A percentile compares a stretch with the other conserved stretches of the same genome.
Conservation (phyloP, 305 asterid genomes). For the Lippia alba region DNA sequence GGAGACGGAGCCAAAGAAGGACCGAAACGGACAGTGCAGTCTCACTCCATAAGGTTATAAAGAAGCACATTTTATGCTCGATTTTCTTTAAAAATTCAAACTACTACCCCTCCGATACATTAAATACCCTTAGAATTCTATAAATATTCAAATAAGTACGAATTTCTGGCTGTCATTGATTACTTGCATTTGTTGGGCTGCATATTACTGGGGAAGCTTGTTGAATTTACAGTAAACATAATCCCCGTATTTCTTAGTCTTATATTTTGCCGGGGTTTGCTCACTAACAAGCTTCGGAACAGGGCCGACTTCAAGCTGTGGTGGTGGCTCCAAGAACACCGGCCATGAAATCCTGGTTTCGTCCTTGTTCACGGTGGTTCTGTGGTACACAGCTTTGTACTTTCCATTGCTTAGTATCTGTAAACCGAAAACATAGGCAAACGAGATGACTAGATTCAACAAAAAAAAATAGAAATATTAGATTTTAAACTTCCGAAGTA, state of each 20-base stretch:
- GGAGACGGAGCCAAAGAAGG: too few relatives aligned
- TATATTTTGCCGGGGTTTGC: constrained; percentile 46
- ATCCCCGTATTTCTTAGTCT: constrained; percentile 57
- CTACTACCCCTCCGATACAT: too few relatives aligned
- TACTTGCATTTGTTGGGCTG: background rate
- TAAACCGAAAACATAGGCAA: background rate
- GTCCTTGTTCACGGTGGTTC: constrained; percentile 59
- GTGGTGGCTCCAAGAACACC: constrained; percentile 64
- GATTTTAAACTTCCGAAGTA: constrained; percentile 9
- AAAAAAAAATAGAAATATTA: background rate
- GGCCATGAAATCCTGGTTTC: constrained; percentile 73
- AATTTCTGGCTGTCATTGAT: too few relatives aligned
- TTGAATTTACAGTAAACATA: constrained; percentile 63
- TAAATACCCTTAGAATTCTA: too few relatives aligned
- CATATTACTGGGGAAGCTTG: constrained; percentile 57
- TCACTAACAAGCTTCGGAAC: constrained; percentile 45
- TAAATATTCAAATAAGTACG: too few relatives aligned
- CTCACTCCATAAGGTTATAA: too few relatives aligned
- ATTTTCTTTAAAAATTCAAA: too few relatives aligned
- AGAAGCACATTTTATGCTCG: too few relatives aligned
- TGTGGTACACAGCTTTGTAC: constrained; percentile 56
- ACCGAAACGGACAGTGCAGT: too few relatives aligned
- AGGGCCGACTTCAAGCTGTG: constrained; percentile 55
- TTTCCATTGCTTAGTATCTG: constrained; percentile 65
- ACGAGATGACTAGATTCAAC: too few relatives aligned